A percentile compares a stretch with the other conserved stretches of the same genome.
Evolutionary conservation across 1,284 basidiomycete genomes (phyloP).

Genomic region (Ustilago trichophora): DNA sequence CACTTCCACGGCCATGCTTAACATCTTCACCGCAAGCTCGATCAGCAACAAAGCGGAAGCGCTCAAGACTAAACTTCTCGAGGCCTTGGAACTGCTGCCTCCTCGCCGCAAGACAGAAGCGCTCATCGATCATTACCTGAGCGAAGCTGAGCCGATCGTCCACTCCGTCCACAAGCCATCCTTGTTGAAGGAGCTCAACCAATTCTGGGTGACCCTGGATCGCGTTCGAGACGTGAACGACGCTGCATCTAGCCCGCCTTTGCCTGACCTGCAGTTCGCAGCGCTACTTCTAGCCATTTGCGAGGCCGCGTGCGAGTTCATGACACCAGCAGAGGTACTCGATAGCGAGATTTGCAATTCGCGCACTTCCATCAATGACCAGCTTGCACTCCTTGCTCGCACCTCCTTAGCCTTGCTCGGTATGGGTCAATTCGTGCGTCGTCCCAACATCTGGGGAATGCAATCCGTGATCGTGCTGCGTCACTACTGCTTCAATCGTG

Average conservation of each 20-base stretch:
- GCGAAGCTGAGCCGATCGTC: slow-evolving; percentile 41
- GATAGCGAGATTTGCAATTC: slow-evolving; percentile 30
- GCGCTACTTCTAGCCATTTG: slow-evolving; percentile 37
- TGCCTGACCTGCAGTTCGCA: slow-evolving; percentile 36
- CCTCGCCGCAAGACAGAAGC: slow-evolving; percentile 27
- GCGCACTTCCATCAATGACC: slow-evolving; percentile 27
- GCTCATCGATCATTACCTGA: slow-evolving; percentile 32
- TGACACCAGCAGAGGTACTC: slow-evolving; percentile 43
- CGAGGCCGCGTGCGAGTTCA: slow-evolving; percentile 45
- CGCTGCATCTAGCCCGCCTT: neutral
- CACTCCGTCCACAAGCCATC: slow-evolving; percentile 30
- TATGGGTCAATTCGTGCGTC: slow-evolving; percentile 27
- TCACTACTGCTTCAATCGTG: slow-evolving; percentile 43
- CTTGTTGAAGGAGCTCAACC: slow-evolving; percentile 20
- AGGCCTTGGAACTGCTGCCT: slow-evolving; percentile 20
- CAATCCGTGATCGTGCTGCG: slow-evolving; percentile 40
- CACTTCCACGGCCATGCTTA: slow-evolving; percentile 15
- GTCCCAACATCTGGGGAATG: slow-evolving; percentile 41
- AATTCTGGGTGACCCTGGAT: slow-evolving; percentile 29
- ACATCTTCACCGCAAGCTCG: slow-evolving; percentile 5
- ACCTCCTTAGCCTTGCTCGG: slow-evolving; percentile 17
- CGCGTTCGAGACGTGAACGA: neutral
- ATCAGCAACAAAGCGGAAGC: neutral
- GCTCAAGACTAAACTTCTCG: slow-evolving; percentile 6
- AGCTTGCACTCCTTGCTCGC: slow-evolving; percentile 19